phyloP scores from a whole-genome alignment of 23 red algal species.

The Gracilariopsis chorda region DNA sequence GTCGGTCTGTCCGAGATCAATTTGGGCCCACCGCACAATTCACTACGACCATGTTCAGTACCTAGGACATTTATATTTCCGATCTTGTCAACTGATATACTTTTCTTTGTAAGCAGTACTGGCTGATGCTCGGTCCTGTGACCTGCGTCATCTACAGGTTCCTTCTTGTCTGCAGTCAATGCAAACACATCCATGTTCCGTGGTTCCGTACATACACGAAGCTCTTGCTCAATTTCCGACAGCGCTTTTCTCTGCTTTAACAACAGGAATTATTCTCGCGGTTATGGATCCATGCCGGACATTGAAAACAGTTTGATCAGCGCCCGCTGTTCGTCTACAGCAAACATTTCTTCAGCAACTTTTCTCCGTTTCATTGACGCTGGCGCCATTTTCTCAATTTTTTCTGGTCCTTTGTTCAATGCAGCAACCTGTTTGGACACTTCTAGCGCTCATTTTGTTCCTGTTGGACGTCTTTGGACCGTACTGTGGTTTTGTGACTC shows the following conservation, averaged over 20 bases:
- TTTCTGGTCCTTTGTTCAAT: conserved; percentile 6
- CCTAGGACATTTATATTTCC: no score
- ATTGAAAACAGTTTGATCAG: conserved; percentile 21
- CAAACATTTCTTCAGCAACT: background rate
- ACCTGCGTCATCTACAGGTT: no score
- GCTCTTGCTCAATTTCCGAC: background rate
- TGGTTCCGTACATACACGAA: background rate
- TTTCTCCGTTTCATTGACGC: conserved; percentile 18
- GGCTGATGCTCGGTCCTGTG: no score
- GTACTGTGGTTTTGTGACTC: background rate
- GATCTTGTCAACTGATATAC: no score
- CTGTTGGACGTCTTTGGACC: background rate
- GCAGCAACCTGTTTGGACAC: background rate
- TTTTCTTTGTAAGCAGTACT: no score
- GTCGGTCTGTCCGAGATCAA: no score
- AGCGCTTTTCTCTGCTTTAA: background rate
- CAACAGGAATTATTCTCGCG: background rate
- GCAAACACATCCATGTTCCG: background rate
- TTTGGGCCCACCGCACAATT: no score
- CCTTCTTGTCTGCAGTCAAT: no score
- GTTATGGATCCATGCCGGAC: background rate
- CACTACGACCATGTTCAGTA: no score
- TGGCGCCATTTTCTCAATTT: background rate
- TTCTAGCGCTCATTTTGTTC: conserved; percentile 9
- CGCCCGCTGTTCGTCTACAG: background rate